phyloP scores from a whole-genome alignment of 495 filamentous ascomycete genomes.

The Xylaria flabelliformis region DNA sequence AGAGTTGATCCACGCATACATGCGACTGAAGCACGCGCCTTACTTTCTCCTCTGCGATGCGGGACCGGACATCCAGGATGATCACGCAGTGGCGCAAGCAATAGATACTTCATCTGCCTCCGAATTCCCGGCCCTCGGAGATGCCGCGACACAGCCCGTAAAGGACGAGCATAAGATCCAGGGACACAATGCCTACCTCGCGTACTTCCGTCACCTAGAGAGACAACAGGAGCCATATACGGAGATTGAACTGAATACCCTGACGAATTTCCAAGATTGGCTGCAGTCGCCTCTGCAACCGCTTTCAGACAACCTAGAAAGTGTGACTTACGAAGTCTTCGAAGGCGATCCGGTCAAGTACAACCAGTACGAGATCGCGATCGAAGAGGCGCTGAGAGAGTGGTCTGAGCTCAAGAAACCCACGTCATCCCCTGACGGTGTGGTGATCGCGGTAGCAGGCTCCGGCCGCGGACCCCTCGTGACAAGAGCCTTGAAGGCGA shows the following conservation, averaged over 20 bases:
- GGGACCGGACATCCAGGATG: conserved; percentile 58
- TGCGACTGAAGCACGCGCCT: conserved; percentile 78
- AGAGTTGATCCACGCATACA: conserved; percentile 76
- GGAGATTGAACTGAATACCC: conserved; percentile 51
- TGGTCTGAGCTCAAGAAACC: conserved; percentile 75
- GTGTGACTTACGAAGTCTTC: conserved; percentile 97
- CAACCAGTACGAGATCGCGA: conserved; percentile 89
- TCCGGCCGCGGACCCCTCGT: conserved; percentile 92
- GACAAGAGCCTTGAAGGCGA: conserved; percentile 80
- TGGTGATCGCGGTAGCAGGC: conserved; percentile 90
- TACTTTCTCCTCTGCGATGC: conserved; percentile 84
- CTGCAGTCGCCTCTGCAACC: conserved; percentile 94
- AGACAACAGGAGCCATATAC: conserved; percentile 72
- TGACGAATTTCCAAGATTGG: conserved; percentile 78
- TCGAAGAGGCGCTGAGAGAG: conserved; percentile 80
- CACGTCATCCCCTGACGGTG: conserved; percentile 69
- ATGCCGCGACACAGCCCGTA: conserved; percentile 55
- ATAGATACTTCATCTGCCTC: conserved; percentile 50
- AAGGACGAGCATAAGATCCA: conserved; percentile 38
- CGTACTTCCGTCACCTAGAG: conserved; percentile 84
- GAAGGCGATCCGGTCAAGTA: conserved; percentile 99
- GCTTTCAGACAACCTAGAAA: conserved; percentile 93
- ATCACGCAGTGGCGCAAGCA: conserved; percentile 30
- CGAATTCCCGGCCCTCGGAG: conserved; percentile 71
- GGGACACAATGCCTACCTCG: conserved; percentile 64